Percentiles rank a stretch among this genome's conserved stretches.
Evolutionary conservation across 2,329 filamentous ascomycete genomes (phyloP).

Genomic region (Aureobasidium pullulans): DNA sequence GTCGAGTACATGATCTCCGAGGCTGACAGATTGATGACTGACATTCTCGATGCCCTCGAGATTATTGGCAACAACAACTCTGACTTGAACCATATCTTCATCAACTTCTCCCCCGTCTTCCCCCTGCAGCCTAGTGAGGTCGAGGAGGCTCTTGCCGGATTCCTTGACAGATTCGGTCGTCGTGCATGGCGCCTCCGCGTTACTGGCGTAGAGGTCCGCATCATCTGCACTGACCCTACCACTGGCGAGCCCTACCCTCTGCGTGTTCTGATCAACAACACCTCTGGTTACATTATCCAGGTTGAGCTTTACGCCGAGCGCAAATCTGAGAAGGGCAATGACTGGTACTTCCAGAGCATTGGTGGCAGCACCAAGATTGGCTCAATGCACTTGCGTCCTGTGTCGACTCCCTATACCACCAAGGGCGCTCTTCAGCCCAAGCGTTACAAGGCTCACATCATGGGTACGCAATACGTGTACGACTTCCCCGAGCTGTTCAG

Average conservation of each 20-base stretch:
- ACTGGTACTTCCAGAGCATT: conserved; percentile 98
- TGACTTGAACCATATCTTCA: conserved; percentile 99
- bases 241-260: conserved; percentile 84
- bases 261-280: conserved; percentile 95
- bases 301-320: conserved; percentile 96
- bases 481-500: conserved; percentile 99
- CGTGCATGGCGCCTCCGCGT: conserved; percentile 95
- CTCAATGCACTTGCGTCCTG: conserved; percentile 85
- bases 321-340: conserved; percentile 88
- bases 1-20: conserved; percentile 97
- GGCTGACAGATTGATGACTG: conserved; percentile 91
- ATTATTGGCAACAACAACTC: conserved; percentile 99
- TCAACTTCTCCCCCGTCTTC: conserved; percentile 98
- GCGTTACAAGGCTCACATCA: conserved; percentile 97
- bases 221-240: conserved; percentile 85
- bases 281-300: conserved; percentile 93
- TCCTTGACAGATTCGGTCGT: conserved; percentile 92
- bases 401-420: conserved; percentile 87
- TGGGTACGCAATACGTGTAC: conserved; percentile 99
- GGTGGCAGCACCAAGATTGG: conserved; percentile 92
- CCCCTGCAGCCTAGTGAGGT: conserved; percentile 83
- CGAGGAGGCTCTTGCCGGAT: conserved; percentile 85
- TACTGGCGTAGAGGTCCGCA: conserved; percentile 94
- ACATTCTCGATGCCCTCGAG: conserved; percentile 94
- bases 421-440: conserved; percentile 99